Base-by-base conservation (phyloP, 306 rosid species). In the Quercus gilva region DNA sequence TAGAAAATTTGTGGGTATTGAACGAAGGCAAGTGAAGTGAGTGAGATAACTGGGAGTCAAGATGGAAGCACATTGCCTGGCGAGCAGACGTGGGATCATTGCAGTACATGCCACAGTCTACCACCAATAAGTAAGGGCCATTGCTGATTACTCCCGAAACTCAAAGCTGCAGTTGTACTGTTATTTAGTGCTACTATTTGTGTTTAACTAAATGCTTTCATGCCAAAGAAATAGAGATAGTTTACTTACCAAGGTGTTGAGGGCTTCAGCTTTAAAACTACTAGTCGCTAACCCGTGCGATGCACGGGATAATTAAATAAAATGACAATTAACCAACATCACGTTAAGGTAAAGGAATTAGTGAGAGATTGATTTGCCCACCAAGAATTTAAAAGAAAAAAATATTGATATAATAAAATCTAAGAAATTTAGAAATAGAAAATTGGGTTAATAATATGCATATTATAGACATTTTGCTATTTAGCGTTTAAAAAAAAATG, bases 231-330 rank as follows among this genome's bases (percentile, higher is more conserved):
- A 80, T 17, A 18, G 53, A 79, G 2, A 49, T 49, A 49, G 53
- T 49, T 69, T 55, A 69, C 74, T n/a, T 88, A 91, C 93, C 45
- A 90, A 87, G 73, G 76, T 88, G 78, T 93, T 93, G 57, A 88
- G 88, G 2, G 97, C 92, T 76, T 91, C 94, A 18, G 93, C 97
- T 79, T 91, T 93, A 91, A 88, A 91, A 87, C 90, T 83, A 76
- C 25, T 23, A 23, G 25, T 23, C n/a, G n/a, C n/a, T n/a, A n/a
- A n/a, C n/a, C n/a, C n/a, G n/a, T n/a, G n/a, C n/a, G n/a, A n/a
- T n/a, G n/a, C n/a, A n/a, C n/a, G n/a, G n/a, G n/a, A n/a, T n/a
- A n/a, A n/a, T n/a, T n/a, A n/a, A n/a, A n/a, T n/a, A n/a, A n/a
- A n/a, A n/a, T n/a, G n/a, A n/a, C 25, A 23, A 23, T 23, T 23